These are phyloP conservation scores for Aspergillus novoparasiticus DNA, from an alignment of 2,329 filamentous ascomycete species.

Conservation along the genomic window DNA sequence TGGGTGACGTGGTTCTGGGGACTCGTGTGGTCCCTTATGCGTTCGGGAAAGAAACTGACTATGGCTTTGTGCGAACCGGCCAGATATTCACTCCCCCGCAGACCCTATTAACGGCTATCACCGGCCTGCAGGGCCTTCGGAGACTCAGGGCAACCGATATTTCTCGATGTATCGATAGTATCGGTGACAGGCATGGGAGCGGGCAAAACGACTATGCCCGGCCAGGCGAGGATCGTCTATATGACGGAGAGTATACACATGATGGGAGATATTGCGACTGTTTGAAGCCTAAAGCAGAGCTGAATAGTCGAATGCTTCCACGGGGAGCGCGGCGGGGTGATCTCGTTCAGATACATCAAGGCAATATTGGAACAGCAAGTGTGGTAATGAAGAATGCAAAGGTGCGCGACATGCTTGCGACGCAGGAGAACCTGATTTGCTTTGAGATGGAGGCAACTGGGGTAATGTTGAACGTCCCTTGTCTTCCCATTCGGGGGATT, in stretches of 20 bases:
- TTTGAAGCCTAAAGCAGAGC: neutral
- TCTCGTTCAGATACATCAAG: neutral
- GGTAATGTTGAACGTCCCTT: neutral
- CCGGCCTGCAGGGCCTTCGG: neutral
- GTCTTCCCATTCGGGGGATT: neutral
- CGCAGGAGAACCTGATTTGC: neutral
- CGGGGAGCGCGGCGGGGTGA: neutral
- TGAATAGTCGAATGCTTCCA: neutral
- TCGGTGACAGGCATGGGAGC: neutral
- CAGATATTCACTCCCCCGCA: neutral
- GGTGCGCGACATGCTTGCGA: no score
- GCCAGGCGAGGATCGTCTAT: neutral
- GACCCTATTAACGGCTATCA: neutral
- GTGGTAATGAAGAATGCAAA: neutral
- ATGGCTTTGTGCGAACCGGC: neutral
- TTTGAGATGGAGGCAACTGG: neutral
- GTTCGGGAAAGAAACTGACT: neutral
- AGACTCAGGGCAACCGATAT: neutral
- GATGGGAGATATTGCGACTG: neutral
- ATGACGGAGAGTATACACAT: neutral
- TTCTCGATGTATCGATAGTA: neutral
- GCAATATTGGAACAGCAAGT: neutral
- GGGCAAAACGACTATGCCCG: neutral
- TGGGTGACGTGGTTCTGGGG: neutral
- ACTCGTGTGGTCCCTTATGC: neutral